Evolutionary conservation across 306 rosid species (phyloP).

Genomic region (Cicer yamashitae): DNA sequence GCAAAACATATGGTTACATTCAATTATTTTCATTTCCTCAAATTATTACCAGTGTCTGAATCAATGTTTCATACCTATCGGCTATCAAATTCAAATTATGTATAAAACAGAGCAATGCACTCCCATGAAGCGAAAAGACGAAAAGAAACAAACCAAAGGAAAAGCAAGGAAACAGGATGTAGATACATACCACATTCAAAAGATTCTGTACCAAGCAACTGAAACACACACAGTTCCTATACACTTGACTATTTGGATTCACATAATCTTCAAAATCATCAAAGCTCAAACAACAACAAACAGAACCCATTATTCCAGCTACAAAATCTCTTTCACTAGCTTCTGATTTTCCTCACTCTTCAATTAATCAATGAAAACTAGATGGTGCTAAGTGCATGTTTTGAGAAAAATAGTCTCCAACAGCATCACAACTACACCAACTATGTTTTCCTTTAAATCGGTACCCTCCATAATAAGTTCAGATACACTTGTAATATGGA

Average conservation of each 20-base stretch:
- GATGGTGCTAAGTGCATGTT: conserved; percentile 42
- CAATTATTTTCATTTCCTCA: no score
- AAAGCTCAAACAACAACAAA: conserved; percentile 80
- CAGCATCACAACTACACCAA: conserved; percentile 35
- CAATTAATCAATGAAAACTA: conserved; percentile 45
- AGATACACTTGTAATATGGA: conserved; percentile 39
- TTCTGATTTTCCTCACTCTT: conserved; percentile 45
- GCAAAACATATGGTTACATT: no score
- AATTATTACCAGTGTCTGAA: no score
- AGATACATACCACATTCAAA: conserved; percentile 68
- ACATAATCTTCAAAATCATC: conserved; percentile 81
- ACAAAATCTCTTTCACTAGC: conserved; percentile 48
- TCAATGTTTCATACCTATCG: background rate
- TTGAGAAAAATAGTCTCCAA: conserved; percentile 41
- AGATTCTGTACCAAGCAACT: conserved; percentile 77
- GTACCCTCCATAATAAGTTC: conserved; percentile 68
- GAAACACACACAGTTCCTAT: conserved; percentile 81
- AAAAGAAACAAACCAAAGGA: conserved; percentile 7
- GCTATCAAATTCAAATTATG: conserved; percentile 8
- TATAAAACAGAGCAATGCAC: background rate
- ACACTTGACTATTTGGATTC: conserved; percentile 76
- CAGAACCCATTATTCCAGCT: conserved; percentile 87
- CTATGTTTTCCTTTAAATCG: conserved; percentile 52
- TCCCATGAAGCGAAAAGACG: conserved; percentile 25
- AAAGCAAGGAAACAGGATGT: conserved; percentile 8